Conservation (phyloP, 345 rosid species). For the Excoecaria cochinchinensis region DNA sequence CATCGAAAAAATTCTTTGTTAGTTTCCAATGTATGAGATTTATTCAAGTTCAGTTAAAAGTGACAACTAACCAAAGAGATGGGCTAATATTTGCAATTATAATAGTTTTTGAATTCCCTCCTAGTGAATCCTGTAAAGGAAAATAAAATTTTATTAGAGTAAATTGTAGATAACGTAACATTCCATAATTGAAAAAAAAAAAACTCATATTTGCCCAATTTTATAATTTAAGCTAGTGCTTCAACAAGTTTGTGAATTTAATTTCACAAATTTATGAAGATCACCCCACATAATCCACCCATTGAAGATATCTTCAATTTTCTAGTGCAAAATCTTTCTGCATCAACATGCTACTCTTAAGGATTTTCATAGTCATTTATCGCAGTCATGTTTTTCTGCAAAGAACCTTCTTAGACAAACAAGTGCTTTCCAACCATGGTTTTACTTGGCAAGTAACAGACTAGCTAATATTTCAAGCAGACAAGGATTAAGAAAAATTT, state of each 20-base stretch:
- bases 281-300: neutral
- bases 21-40: neutral
- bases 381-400: neutral
- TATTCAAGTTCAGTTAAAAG: neutral
- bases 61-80: conserved; percentile 64
- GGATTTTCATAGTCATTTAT: neutral
- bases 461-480: neutral
- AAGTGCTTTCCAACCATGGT: neutral
- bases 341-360: neutral
- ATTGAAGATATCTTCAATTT: neutral
- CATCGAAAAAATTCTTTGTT: neutral
- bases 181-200: neutral
- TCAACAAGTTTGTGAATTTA: neutral
- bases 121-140: conserved; percentile 80
- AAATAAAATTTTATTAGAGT: neutral
- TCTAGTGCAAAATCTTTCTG: neutral
- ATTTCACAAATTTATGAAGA: neutral
- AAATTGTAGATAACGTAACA: neutral
- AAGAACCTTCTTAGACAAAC: neutral
- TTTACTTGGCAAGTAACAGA: conserved; percentile 1
- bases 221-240: neutral
- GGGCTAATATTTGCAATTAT: conserved; percentile 97
- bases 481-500: too few relatives aligned
- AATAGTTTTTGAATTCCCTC: conserved; percentile 96
- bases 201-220: neutral